Evolutionary conservation across 352 stramenopile species (phyloP), one percentile per base, ranked within the genome.

Genomic region (Pythium aquatile): DNA sequence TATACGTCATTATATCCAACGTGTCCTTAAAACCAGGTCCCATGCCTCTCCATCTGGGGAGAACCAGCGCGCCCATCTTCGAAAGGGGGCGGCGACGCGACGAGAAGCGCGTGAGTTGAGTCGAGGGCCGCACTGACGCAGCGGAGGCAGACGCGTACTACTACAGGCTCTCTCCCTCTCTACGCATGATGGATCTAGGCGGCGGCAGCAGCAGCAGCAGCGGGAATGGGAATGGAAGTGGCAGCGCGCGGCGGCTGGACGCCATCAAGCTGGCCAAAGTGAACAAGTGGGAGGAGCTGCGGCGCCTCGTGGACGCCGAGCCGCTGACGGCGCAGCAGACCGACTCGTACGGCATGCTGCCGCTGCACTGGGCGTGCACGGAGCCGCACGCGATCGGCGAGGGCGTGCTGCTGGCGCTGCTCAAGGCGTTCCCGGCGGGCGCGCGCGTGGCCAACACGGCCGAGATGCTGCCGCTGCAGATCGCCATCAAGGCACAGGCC

Each of bases 291-390:
- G 82, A 88, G 14, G 85, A 93, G 64, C 78, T 96, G 51, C 75
- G 78, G 42, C 71, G 71, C 16, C 76, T 96, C 47, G 79, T 96
- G 55, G 85, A 94, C 68, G 74, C 72, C 7, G 85, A 96, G 55
- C 78, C 87, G 42, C 48, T 62, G 28, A 76, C 74, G 16, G 87
- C 87, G 51, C 81, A 93, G 66, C 83, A 96, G 58, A 72, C 79
- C 59, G 87, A 96, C 72, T 88, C 81, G 47, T 96, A 93, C 69
- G 87, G 85, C 47, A 96, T 96, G 87, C 70, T 96, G 58, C 87
- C 87, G 52, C 79, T 96, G 46, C 87, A 96, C 64, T 96, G 87
- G 87, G 85, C 87, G 13, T 96, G 87, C 66, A 96, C 87, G 0
- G 87, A 95, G 69, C 81, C 83, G 5, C 79, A 90, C 54, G 82